Evolutionary conservation across 2,329 filamentous ascomycete species (phyloP), one percentile per base, ranked within the genome.

Genomic region (Colletotrichum magnum): DNA sequence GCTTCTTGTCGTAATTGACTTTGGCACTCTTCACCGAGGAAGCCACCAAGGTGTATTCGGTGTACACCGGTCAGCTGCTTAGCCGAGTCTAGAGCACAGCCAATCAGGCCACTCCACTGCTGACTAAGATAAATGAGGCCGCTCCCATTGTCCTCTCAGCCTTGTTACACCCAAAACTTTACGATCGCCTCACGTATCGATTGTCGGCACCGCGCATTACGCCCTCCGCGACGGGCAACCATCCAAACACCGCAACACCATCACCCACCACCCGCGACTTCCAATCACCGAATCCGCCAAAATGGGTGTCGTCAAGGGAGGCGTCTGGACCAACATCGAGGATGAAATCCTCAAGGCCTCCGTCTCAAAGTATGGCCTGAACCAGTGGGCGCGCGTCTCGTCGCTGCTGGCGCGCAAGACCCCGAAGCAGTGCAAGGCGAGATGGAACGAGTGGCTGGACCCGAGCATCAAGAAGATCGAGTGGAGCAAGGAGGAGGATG

Each of bases 371-470:
- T 97, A 97, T 86, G 94, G 94, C 58, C 88, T 97, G 71, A 96
- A 97, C 78, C 96, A 99, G 83, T 99, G 96, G 96, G 95, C 96
- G 79, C 95, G 96, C 81, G 96, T 98, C 72, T 98, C 96, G 64
- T 98, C 96, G 68, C 89, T 99, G 73, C 91, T 99, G 73, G 95
- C 95, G 79, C 94, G 97, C 77, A 99, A 99, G 83, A 98, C 96
- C 39, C 92, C 96, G 59, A 99, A 99, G 85, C 96, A 99, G 85
- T 99, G 96, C 90, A 99, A 99, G 85, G 95, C 96, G 70, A 89
- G 96, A 84, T 99, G 96, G 96, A 91, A 92, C 79, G 95, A 99
- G 88, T 99, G 96, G 95, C 89, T 99, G 74, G 96, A 99, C 78
- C 96, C 96, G 21, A 94, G 93, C 79, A 98, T 99, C 85, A 93